Conservation (phyloP, 352 stramenopile genomes). For the Vaucheria bursata region DNA sequence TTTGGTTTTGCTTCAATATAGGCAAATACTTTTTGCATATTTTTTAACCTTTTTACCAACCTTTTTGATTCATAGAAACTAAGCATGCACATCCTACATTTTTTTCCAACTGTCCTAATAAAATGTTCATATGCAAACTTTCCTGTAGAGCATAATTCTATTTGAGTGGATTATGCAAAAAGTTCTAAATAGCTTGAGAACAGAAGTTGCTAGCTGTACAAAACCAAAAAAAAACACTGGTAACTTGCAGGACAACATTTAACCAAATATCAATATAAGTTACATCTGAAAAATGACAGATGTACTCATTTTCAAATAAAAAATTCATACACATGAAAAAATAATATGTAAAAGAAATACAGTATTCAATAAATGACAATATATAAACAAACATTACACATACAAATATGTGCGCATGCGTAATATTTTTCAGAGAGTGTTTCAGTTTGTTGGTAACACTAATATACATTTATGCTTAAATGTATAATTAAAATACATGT, state of each 20-base stretch:
- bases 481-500: background rate
- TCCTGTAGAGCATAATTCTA: background rate
- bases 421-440: too few relatives aligned
- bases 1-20: background rate
- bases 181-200: background rate
- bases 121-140: background rate
- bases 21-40: slow-evolving; percentile 12
- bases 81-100: slow-evolving; percentile 24
- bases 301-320: background rate
- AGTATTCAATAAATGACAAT: too few relatives aligned
- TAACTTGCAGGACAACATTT: background rate
- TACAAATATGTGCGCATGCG: too few relatives aligned
- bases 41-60: slow-evolving; percentile 14
- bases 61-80: slow-evolving; percentile 43
- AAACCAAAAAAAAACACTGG: background rate
- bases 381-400: too few relatives aligned
- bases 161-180: background rate
- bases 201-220: background rate
- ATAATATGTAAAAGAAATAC: too few relatives aligned
- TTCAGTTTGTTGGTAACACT: background rate
- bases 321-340: too few relatives aligned
- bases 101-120: slow-evolving; percentile 13
- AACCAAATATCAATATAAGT: too few relatives aligned
- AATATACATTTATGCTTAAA: background rate
- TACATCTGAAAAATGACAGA: background rate